phyloP scores from a whole-genome alignment of 768 basidiomycete species.

The Cyathus striatus region DNA sequence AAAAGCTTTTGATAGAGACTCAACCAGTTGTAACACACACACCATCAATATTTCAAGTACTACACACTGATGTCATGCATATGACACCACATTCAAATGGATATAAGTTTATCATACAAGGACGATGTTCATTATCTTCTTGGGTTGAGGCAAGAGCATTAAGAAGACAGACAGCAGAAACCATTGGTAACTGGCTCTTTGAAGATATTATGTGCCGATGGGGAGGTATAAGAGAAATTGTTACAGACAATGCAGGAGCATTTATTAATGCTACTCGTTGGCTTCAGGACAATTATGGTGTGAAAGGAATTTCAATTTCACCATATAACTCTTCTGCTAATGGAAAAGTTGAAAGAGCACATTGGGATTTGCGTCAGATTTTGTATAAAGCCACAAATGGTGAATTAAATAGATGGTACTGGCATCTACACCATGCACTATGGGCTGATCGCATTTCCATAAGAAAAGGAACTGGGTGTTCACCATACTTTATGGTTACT shows the following conservation, averaged over 20 bases:
- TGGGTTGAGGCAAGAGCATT: constrained; percentile 17
- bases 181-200: constrained; percentile 16
- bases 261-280: constrained; percentile 12
- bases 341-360: no score
- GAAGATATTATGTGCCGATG: constrained; percentile 29
- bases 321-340: no score
- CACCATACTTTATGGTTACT: no score
- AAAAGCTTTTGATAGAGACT: constrained; percentile 10
- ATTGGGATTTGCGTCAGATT: no score
- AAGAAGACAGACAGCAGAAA: constrained; percentile 10
- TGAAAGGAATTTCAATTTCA: constrained; percentile 18
- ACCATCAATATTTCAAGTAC: constrained; percentile 14
- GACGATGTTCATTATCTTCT: constrained; percentile 8
- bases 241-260: constrained; percentile 32
- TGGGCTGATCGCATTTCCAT: no score
- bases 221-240: constrained; percentile 30
- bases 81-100: constrained; percentile 13
- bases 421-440: no score
- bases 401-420: no score
- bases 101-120: constrained; percentile 17
- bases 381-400: no score
- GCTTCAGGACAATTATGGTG: constrained; percentile 15
- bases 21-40: constrained; percentile 13
- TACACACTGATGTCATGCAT: constrained; percentile 18
- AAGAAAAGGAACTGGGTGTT: no score